A percentile compares a stretch with the other conserved stretches of the same genome.
These are phyloP conservation scores for Pholiota microspora DNA, from an alignment of 768 basidiomycete species.

Conservation along the genomic window DNA sequence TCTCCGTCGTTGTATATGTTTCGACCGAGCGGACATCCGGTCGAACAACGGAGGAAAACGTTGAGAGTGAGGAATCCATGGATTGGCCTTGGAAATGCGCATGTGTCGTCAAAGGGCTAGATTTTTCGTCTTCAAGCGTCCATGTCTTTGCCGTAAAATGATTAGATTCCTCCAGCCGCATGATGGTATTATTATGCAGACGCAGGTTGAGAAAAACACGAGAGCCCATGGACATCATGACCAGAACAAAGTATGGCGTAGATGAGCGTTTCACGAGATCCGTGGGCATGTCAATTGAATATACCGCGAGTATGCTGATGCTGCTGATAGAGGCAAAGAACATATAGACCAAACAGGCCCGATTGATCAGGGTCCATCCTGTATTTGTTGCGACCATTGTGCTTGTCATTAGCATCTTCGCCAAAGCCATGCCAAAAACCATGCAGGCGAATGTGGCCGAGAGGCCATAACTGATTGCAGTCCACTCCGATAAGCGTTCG, in stretches of 20 bases:
- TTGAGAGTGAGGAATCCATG: background rate
- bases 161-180: constrained; percentile 18
- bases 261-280: constrained; percentile 28
- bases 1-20: constrained; percentile 11
- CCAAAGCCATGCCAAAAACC: constrained; percentile 24
- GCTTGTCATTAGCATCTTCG: constrained; percentile 19
- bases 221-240: constrained; percentile 30
- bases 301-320: constrained; percentile 25
- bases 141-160: constrained; percentile 18
- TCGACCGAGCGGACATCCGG: constrained; percentile 9
- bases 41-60: background rate
- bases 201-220: constrained; percentile 32
- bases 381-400: constrained; percentile 19
- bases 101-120: background rate
- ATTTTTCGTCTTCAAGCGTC: constrained; percentile 12
- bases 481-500: constrained; percentile 28
- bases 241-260: constrained; percentile 26
- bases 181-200: constrained; percentile 18
- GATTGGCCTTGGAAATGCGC: background rate
- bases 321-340: constrained; percentile 24
- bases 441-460: constrained; percentile 29
- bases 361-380: constrained; percentile 25
- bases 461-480: constrained; percentile 30
- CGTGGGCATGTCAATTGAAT: constrained; percentile 21
- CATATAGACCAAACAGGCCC: constrained; percentile 28